Percentiles rank a stretch among this genome's conserved stretches.
Evolutionary conservation across 2,329 filamentous ascomycete species (phyloP).

Genomic region (Phyllosticta paracitricarpa): DNA sequence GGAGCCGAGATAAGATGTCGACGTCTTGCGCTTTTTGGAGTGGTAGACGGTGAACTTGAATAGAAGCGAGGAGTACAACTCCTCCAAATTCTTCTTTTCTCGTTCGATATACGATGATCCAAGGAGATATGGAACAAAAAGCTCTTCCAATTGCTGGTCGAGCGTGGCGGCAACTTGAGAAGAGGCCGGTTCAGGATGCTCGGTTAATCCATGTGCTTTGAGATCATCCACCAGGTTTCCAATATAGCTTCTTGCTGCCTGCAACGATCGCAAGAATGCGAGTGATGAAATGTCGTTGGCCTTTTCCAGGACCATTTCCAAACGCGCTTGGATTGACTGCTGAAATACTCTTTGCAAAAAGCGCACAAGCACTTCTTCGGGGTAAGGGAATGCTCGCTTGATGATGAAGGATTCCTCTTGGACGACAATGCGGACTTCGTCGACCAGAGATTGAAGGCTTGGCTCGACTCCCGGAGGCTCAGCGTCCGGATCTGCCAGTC

Average conservation of each 20-base stretch:
- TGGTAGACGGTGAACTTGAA: slow-evolving; percentile 98
- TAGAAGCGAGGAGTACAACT: slow-evolving; percentile 79
- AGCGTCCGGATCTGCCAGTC: slow-evolving; percentile 84
- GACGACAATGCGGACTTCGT: slow-evolving; percentile 90
- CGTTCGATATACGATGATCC: slow-evolving; percentile 57
- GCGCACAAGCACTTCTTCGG: slow-evolving; percentile 84
- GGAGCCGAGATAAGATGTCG: slow-evolving; percentile 86
- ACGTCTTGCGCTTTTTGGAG: slow-evolving; percentile 73
- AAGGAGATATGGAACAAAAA: slow-evolving; percentile 57
- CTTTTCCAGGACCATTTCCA: slow-evolving; percentile 94
- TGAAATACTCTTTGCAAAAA: slow-evolving; percentile 96
- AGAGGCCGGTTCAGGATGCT: slow-evolving; percentile 85
- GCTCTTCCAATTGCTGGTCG: slow-evolving; percentile 58
- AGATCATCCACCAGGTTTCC: slow-evolving; percentile 80
- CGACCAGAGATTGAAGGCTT: slow-evolving; percentile 80
- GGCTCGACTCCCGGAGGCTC: slow-evolving; percentile 87
- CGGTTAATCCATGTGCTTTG: slow-evolving; percentile 87
- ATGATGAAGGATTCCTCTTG: slow-evolving; percentile 97
- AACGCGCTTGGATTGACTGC: slow-evolving; percentile 89
- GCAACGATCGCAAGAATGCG: slow-evolving; percentile 81
- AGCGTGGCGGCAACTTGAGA: slow-evolving; percentile 65
- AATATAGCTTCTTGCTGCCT: slow-evolving; percentile 85
- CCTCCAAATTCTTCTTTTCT: slow-evolving; percentile 60
- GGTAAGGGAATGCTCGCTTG: slow-evolving; percentile 89
- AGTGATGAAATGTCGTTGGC: slow-evolving; percentile 84